phyloP scores from a whole-genome alignment of 768 basidiomycete species.

The Lyophyllum shimeji region DNA sequence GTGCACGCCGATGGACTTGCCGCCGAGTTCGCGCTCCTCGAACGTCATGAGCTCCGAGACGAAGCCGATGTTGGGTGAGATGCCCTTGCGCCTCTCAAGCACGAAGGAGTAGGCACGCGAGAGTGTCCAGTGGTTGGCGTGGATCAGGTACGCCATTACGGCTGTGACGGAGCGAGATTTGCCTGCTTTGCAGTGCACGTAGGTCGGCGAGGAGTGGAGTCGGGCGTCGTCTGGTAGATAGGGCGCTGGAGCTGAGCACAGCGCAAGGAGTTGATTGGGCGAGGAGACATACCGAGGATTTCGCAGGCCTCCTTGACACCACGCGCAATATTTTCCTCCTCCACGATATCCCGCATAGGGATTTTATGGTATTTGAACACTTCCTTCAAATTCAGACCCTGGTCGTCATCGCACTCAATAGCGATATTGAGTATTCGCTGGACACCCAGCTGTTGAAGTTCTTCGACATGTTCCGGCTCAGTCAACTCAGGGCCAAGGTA shows the following conservation, averaged over 20 bases:
- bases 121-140: constrained; percentile 95
- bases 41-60: constrained; percentile 97
- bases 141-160: constrained; percentile 96
- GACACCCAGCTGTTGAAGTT: constrained; percentile 74
- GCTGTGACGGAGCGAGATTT: constrained; percentile 96
- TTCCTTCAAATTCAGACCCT: constrained; percentile 63
- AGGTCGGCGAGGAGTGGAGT: constrained; percentile 84
- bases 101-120: constrained; percentile 91
- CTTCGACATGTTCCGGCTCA: constrained; percentile 67
- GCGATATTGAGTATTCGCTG: constrained; percentile 91
- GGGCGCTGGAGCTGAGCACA: background rate
- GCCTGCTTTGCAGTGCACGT: constrained; percentile 96
- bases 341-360: constrained; percentile 94
- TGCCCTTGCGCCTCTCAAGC: constrained; percentile 88
- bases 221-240: constrained; percentile 77
- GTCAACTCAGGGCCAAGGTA: constrained; percentile 91
- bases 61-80: constrained; percentile 97
- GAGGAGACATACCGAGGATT: constrained; percentile 69
- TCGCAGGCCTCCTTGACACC: constrained; percentile 86
- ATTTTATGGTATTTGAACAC: constrained; percentile 83
- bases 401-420: constrained; percentile 84
- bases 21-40: constrained; percentile 86
- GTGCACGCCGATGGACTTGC: constrained; percentile 71
- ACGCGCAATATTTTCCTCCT: constrained; percentile 83
- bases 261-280: background rate